Evolutionary conservation across 2,329 filamentous ascomycete genomes (phyloP).

Genomic region (Trichoderma sp.): DNA sequence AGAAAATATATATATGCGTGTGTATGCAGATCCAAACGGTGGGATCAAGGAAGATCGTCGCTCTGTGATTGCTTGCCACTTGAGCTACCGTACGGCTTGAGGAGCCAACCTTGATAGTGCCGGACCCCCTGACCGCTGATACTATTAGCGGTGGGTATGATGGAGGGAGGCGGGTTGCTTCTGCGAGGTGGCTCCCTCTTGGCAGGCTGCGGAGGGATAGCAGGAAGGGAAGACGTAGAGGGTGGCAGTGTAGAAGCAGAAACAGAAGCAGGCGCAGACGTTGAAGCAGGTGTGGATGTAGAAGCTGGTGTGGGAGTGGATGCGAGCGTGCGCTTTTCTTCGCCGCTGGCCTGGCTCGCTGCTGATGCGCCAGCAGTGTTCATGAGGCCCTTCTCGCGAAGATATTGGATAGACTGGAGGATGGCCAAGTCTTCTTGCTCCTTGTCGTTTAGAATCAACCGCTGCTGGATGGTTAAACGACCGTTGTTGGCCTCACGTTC

Average conservation of each 20-base stretch:
- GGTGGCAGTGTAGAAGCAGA: slow-evolving; percentile 18
- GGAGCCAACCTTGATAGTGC: slow-evolving; percentile 39
- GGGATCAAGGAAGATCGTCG: slow-evolving; percentile 34
- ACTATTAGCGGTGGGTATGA: slow-evolving; percentile 32
- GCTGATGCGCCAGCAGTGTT: slow-evolving; percentile 26
- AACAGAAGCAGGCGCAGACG: background rate
- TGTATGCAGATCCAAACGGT: background rate
- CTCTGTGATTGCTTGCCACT: slow-evolving; percentile 32
- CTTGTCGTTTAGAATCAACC: slow-evolving; percentile 64
- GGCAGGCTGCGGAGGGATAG: slow-evolving; percentile 36
- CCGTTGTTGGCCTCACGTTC: slow-evolving; percentile 64
- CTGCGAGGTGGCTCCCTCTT: slow-evolving; percentile 36
- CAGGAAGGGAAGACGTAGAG: slow-evolving; percentile 37
- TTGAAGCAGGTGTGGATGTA: background rate
- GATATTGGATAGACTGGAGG: slow-evolving; percentile 63
- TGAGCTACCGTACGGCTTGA: slow-evolving; percentile 37
- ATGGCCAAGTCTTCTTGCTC: slow-evolving; percentile 66
- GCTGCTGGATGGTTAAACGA: slow-evolving; percentile 63
- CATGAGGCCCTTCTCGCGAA: slow-evolving; percentile 58
- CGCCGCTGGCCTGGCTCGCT: slow-evolving; percentile 21
- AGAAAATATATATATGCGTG: background rate
- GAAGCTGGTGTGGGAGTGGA: background rate
- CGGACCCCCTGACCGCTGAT: slow-evolving; percentile 32
- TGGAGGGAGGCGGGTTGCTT: slow-evolving; percentile 34
- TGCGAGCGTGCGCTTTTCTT: slow-evolving; percentile 21